Percentiles rank a stretch among this genome's conserved stretches.
Evolutionary conservation across 305 asterid genomes (phyloP).

Genomic region (Ajuga reptans): DNA sequence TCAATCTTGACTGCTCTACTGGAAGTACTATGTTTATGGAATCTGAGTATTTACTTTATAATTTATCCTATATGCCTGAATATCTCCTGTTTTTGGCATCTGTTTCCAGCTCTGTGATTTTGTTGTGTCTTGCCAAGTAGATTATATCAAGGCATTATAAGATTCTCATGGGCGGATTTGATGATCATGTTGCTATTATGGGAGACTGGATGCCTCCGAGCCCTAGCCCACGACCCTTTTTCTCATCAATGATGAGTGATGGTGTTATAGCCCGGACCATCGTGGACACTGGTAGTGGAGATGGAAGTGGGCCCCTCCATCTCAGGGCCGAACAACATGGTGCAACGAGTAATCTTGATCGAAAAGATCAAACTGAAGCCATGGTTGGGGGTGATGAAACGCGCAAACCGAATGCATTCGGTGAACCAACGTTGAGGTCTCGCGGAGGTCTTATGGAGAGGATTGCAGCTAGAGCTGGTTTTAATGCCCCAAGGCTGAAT

Average conservation of each 20-base stretch:
- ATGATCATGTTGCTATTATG: constrained; percentile 55
- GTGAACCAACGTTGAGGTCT: constrained; percentile 35
- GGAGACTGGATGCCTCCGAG: constrained; percentile 67
- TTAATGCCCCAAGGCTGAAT: constrained; percentile 76
- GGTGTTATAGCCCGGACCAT: constrained; percentile 9
- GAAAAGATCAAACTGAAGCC: constrained; percentile 24
- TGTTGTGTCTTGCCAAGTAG: not conserved
- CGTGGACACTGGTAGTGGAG: constrained; percentile 23
- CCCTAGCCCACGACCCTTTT: constrained; percentile 42
- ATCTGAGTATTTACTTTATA: not conserved
- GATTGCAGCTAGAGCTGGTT: constrained; percentile 79
- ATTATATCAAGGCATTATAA: not conserved
- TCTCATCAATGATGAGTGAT: constrained; percentile 28
- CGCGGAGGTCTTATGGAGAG: constrained; percentile 73
- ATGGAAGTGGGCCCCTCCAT: constrained; percentile 19
- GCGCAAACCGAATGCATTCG: constrained; percentile 24
- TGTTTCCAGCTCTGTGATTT: constrained; percentile 13
- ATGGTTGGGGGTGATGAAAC: constrained; percentile 24
- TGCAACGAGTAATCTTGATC: constrained; percentile 16
- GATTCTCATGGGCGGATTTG: constrained; percentile 52
- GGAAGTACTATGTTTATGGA: not conserved
- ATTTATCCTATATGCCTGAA: not conserved
- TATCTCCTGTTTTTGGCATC: constrained; percentile 9
- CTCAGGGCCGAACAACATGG: constrained; percentile 24
- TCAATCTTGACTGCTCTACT: constrained; percentile 4